A percentile compares a stretch with the other conserved stretches of the same genome.
These are phyloP conservation scores for Globisporangium cystogenes DNA, from an alignment of 352 stramenopile genomes.

Conservation along the genomic window DNA sequence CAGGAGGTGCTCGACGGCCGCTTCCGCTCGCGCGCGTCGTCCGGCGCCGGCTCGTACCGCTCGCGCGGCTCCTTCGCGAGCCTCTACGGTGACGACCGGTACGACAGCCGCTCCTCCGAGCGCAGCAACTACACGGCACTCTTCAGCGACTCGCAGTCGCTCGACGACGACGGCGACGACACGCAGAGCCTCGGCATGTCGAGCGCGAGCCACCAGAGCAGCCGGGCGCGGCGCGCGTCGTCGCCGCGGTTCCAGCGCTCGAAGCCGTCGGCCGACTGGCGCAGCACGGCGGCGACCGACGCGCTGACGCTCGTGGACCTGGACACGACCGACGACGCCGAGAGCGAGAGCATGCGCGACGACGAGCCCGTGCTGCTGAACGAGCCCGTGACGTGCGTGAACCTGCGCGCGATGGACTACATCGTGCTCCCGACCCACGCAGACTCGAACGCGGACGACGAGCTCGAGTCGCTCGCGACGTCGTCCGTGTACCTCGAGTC, in stretches of 20 bases:
- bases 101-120: conserved; percentile 31
- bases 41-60: conserved; percentile 11
- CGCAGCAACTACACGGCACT: conserved; percentile 34
- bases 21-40: conserved; percentile 26
- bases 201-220: neutral
- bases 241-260: too few relatives aligned
- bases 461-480: conserved; percentile 14
- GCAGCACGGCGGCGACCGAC: conserved; percentile 32
- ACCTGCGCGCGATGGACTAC: conserved; percentile 42
- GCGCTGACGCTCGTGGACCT: conserved; percentile 39
- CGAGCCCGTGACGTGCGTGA: conserved; percentile 28
- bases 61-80: conserved; percentile 7
- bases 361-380: conserved; percentile 45
- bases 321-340: neutral
- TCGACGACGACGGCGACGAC: conserved; percentile 21
- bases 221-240: conserved; percentile 4
- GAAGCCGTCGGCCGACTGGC: too few relatives aligned
- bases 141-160: conserved; percentile 15
- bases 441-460: too few relatives aligned
- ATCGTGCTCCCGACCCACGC: conserved; percentile 14
- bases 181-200: conserved; percentile 6
- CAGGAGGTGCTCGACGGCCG: conserved; percentile 46
- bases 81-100: conserved; percentile 3
- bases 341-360: conserved; percentile 3
- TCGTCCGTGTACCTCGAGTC: conserved; percentile 29